A percentile compares a stretch with the other conserved stretches of the same genome.
phyloP scores from a whole-genome alignment of 768 basidiomycete species.

The Tubosaeta sp. region DNA sequence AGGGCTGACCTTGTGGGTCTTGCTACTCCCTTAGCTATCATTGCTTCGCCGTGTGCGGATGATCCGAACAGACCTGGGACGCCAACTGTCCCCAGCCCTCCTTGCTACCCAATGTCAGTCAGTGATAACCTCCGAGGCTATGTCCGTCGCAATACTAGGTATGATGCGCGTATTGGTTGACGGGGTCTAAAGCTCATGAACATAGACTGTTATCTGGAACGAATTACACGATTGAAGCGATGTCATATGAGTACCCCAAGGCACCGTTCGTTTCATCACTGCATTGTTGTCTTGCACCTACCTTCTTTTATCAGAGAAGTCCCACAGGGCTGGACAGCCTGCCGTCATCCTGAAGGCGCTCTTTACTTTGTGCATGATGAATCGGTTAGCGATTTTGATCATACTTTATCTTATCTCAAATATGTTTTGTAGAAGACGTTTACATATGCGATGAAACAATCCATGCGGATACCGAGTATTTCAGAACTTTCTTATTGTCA shows the following conservation, averaged over 20 bases:
- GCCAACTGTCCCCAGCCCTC: background rate
- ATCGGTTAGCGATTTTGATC: slow-evolving; percentile 34
- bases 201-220: background rate
- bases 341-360: slow-evolving; percentile 57
- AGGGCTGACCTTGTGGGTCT: background rate
- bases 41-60: slow-evolving; percentile 5
- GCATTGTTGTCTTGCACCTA: background rate
- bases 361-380: slow-evolving; percentile 49
- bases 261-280: slow-evolving; percentile 15
- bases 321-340: slow-evolving; percentile 41
- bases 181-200: background rate
- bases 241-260: slow-evolving; percentile 16
- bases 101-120: slow-evolving; percentile 17
- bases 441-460: slow-evolving; percentile 44
- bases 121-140: slow-evolving; percentile 8
- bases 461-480: slow-evolving; percentile 33
- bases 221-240: slow-evolving; percentile 11
- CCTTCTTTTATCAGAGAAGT: slow-evolving; percentile 5
- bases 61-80: slow-evolving; percentile 9
- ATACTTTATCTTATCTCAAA: slow-evolving; percentile 1
- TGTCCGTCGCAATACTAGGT: slow-evolving; percentile 9
- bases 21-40: background rate
- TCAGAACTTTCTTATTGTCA: slow-evolving; percentile 18
- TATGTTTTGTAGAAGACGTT: slow-evolving; percentile 40
- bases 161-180: background rate